Base-by-base conservation (phyloP, 192 early-diverging fungal species). In the Podila epicladia region DNA sequence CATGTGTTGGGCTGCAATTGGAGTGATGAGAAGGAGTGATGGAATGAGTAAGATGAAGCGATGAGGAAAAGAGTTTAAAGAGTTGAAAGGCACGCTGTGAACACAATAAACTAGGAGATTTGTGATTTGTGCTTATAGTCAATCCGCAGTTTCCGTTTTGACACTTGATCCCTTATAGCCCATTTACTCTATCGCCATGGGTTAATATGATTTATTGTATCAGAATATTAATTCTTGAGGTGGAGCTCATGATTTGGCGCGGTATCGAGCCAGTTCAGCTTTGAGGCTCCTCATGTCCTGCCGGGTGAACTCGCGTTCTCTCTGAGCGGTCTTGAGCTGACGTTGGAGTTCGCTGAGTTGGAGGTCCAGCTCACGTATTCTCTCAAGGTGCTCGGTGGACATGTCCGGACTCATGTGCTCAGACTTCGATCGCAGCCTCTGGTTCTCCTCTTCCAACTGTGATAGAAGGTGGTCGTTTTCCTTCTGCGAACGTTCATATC, bases 231-330 rank as follows among this genome's bases (percentile, higher is more conserved):
- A 0, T 37, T 37, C 9, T 37, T 37, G 35, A 8, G 35, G 35
- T 37, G 35, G 41, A 45, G 13, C 41, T 45, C 41, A 45, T 45
- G 41, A 45, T 45, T 45, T 45, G 41, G 41, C 41, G 8, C 41
- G 41, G 41, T 45, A 11, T 15, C 41, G 41, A 45, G 41, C 41
- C 41, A 77, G 58, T 49, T 77, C 75, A 0, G 70, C 69, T 38
- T 79, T 79, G 19, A 79, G 51, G 4, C 60, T 41, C 38, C 69
- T 59, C 75, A 79, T 72, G 35, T 79, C 75, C 35, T 79, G 75
- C 24, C 75, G 31, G 0, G 75, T 72, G 59, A 79, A 79, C 32
- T 79, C 75, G 2, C 65, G 64, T 35, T 79, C 75, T 13, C 75
- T 62, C 29, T 72, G 69, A 12, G 75, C 70, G 4, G 75, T 79